Conservation (phyloP, 2,329 filamentous ascomycete species). For the Hypoxylon rubiginosum region DNA sequence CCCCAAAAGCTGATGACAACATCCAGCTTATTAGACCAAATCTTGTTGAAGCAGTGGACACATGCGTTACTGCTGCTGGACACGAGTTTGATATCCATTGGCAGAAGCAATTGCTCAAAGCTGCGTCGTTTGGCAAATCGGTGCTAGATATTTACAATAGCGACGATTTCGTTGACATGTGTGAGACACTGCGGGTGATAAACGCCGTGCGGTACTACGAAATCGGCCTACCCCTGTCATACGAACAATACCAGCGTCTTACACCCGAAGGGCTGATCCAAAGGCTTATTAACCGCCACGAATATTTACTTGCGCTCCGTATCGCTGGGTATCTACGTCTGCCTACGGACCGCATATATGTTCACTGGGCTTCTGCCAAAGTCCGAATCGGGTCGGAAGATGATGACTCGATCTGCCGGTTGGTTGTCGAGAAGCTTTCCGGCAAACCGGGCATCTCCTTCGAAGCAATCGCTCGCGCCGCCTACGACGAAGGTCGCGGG, state of each 20-base stretch:
- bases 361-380: constrained; percentile 97
- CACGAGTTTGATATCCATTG: constrained; percentile 91
- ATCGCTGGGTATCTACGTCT: constrained; percentile 89
- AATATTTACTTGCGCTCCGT: constrained; percentile 90
- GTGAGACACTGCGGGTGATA: constrained; percentile 89
- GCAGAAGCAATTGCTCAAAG: constrained; percentile 97
- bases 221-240: constrained; percentile 89
- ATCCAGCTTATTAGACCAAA: constrained; percentile 92
- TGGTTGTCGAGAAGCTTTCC: constrained; percentile 87
- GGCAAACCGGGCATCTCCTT: constrained; percentile 96
- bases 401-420: constrained; percentile 86
- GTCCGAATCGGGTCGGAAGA: constrained; percentile 87
- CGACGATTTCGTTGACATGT: constrained; percentile 99
- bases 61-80: constrained; percentile 91
- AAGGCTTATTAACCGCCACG: constrained; percentile 86
- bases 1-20: constrained; percentile 96
- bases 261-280: constrained; percentile 90
- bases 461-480: constrained; percentile 90
- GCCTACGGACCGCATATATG: constrained; percentile 90
- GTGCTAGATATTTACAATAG: constrained; percentile 97
- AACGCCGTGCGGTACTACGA: constrained; percentile 94
- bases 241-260: constrained; percentile 92
- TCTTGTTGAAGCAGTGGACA: constrained; percentile 92
- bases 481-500: constrained; percentile 91
- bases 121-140: constrained; percentile 97